phyloP scores from a whole-genome alignment of 2,329 filamentous ascomycete genomes.

The Fusarium neocosmosporiellum region DNA sequence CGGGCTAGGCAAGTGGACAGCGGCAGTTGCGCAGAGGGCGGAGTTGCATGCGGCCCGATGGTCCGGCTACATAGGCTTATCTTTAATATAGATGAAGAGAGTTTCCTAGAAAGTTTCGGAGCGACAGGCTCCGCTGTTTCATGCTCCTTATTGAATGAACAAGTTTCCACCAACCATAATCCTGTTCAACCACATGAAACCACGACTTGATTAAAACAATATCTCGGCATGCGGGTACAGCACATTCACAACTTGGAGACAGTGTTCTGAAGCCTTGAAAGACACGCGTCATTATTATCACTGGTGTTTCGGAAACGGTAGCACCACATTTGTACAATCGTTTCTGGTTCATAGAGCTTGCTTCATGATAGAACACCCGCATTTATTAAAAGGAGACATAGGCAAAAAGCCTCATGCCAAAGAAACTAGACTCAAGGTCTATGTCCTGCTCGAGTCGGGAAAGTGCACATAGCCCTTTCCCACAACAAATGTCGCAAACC shows the following conservation, averaged over 20 bases:
- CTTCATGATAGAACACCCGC: not conserved
- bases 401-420: not conserved
- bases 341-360: not conserved
- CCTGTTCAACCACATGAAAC: not conserved
- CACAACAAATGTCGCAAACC: conserved; percentile 16
- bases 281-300: not conserved
- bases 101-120: not conserved
- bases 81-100: not conserved
- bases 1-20: not conserved
- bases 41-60: not conserved
- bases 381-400: not conserved
- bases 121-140: not conserved
- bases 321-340: not conserved
- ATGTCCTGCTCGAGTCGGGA: conserved; percentile 3
- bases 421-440: not conserved
- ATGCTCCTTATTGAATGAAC: not conserved
- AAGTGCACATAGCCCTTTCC: conserved; percentile 22
- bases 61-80: not conserved
- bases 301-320: not conserved
- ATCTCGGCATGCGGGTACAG: not conserved
- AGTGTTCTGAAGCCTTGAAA: not conserved
- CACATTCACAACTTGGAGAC: not conserved
- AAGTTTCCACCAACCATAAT: not conserved
- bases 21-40: not conserved
- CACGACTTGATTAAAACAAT: not conserved